Conservation (phyloP, 768 basidiomycete species). For the Mycena chlorophos region DNA sequence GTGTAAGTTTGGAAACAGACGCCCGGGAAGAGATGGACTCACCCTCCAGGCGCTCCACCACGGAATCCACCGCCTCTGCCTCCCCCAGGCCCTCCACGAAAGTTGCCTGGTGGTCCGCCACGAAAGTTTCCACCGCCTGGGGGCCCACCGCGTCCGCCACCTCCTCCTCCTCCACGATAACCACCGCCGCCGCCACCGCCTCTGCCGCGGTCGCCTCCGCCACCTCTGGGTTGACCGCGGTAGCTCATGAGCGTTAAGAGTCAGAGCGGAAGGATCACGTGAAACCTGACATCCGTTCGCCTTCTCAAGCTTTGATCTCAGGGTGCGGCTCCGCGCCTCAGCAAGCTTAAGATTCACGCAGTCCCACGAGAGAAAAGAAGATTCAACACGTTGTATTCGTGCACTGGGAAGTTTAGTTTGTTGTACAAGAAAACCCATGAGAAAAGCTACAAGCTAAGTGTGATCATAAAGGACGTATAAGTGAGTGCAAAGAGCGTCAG, state of each 20-base stretch:
- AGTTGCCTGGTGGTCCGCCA: no score
- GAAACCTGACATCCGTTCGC: neutral
- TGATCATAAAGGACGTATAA: conserved; percentile 8
- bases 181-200: conserved; percentile 1
- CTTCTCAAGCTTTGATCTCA: neutral
- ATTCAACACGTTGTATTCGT: neutral
- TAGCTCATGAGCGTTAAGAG: conserved; percentile 2
- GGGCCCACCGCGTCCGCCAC: conserved; percentile 28
- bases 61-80: conserved; percentile 21
- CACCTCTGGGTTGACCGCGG: conserved; percentile 22
- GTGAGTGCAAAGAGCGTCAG: conserved; percentile 6
- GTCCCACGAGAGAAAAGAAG: no score
- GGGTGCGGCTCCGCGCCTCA: neutral
- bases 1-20: conserved; percentile 2
- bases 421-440: neutral
- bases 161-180: conserved; percentile 5
- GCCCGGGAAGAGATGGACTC: conserved; percentile 20
- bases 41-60: conserved; percentile 43
- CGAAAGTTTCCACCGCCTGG: conserved; percentile 43
- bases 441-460: neutral
- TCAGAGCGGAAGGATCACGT: neutral
- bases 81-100: conserved; percentile 7
- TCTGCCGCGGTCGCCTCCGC: conserved; percentile 24
- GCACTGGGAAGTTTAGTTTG: neutral
- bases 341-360: no score